Base-by-base conservation (phyloP, 2,329 filamentous ascomycete species). In the Monilinia vaccinii-corymbosi region DNA sequence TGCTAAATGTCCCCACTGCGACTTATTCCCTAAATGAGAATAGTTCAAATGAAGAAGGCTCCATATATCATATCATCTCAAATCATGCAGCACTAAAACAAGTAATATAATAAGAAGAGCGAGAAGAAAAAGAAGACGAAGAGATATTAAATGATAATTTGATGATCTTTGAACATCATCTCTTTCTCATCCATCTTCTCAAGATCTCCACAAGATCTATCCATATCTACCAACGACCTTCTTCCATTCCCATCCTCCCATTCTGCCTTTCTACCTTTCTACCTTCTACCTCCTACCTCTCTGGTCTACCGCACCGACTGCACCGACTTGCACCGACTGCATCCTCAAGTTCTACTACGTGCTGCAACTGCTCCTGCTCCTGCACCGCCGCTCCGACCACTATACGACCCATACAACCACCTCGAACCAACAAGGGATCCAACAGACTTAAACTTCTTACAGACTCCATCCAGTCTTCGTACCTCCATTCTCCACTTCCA, bases 371-470 rank as follows among this genome's bases (percentile, higher is more conserved):
- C 45, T 51, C 44, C 45, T 34, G 40, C 40, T 58, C 42, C 55
- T 58, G 55, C 55, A 58, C 55, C 10, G 51, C 53, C 53, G 36
- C 55, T 58, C 42, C 55, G 28, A 58, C 45, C 55, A 58, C 55
- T 34, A 53, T 44, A 53, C 50, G 47, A 57, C 55, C 53, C 53
- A 56, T 47, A 57, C 45, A 21, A 55, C 18, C 8, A 34, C 11
- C 44, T 46, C 53, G 53, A 58, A 31, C 36, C 45, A 58, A 49
- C 40, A 36, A 55, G 53, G 40, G 16, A 58, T 25, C 45, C 56
- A 58, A 42, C 56, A 58, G 45, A 32, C 44, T 42, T 58, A 49
- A 28, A 58, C 55, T 58, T 40, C 45, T 57, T 57, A 40, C 55
- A 42, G 55, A 48, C 21, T 40, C 1, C 46, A 28, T n/a, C n/a